phyloP scores from a whole-genome alignment of 192 early-diverging fungal species.

The Chytriomyces confervae region DNA sequence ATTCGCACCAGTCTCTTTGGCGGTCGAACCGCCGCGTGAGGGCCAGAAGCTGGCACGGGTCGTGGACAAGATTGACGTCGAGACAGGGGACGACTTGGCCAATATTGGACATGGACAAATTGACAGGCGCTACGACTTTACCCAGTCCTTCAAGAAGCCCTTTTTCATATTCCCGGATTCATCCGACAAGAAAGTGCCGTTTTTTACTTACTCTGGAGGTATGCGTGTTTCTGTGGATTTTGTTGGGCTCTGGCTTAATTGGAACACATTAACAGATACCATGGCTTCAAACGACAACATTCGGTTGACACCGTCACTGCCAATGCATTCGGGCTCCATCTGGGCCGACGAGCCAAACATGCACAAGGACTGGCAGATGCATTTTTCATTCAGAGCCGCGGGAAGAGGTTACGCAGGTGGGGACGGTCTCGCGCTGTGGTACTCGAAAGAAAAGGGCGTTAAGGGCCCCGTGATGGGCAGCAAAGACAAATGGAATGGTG shows the following conservation, averaged over 20 bases:
- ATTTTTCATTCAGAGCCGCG: constrained; percentile 63
- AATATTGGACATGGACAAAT: constrained; percentile 35
- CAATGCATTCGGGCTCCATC: constrained; percentile 58
- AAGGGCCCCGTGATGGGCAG: constrained; percentile 69
- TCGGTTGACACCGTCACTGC: constrained; percentile 67
- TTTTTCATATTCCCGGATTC: constrained; percentile 41
- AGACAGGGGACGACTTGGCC: neutral
- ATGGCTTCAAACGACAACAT: constrained; percentile 38
- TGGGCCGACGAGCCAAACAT: constrained; percentile 66
- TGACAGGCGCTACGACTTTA: constrained; percentile 43
- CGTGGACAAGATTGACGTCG: neutral
- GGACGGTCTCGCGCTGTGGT: constrained; percentile 84
- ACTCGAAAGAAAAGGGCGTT: constrained; percentile 58
- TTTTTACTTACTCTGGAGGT: constrained; percentile 35
- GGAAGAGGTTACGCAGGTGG: constrained; percentile 70
- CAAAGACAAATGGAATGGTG: constrained; percentile 69
- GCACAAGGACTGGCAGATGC: constrained; percentile 75
- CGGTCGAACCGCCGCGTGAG: neutral
- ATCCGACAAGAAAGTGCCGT: constrained; percentile 35
- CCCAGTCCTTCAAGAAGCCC: constrained; percentile 47
- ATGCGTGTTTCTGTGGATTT: constrained; percentile 5
- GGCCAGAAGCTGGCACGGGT: neutral
- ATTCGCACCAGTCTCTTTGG: neutral
- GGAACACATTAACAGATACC: constrained; percentile 29
- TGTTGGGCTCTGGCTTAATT: constrained; percentile 1